phyloP scores from a whole-genome alignment of 352 stramenopile species.

The Globisporangium iwayamae region DNA sequence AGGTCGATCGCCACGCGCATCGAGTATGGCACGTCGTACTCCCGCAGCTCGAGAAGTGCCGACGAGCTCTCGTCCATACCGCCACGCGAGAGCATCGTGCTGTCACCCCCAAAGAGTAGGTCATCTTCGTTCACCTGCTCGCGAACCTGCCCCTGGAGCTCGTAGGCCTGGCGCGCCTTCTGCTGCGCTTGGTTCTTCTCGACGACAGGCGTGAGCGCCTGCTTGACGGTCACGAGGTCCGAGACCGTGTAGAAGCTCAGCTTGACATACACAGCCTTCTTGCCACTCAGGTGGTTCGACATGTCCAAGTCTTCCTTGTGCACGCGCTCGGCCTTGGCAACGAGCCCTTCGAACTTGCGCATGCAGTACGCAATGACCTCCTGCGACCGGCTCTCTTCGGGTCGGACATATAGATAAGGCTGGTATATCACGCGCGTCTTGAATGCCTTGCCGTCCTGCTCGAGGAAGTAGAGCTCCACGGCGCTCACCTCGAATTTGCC shows the following conservation, averaged over 20 bases:
- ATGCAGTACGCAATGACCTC: conserved; percentile 81
- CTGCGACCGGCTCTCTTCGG: conserved; percentile 52
- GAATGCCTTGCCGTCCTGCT: conserved; percentile 92
- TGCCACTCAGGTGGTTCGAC: conserved; percentile 86
- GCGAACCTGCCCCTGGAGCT: conserved; percentile 41
- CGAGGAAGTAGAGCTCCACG: conserved; percentile 95
- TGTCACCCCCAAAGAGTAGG: conserved; percentile 28
- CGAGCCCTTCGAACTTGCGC: conserved; percentile 83
- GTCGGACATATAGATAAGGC: conserved; percentile 96
- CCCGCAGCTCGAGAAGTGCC: conserved; percentile 89
- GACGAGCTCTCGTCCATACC: conserved; percentile 66
- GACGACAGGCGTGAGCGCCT: conserved; percentile 54
- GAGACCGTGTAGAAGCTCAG: conserved; percentile 86
- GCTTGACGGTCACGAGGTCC: conserved; percentile 69
- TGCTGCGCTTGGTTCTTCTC: conserved; percentile 64
- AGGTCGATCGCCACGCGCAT: conserved; percentile 96
- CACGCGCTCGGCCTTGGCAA: conserved; percentile 68
- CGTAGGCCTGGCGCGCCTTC: conserved; percentile 63
- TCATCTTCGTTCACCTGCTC: conserved; percentile 46
- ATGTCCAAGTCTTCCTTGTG: conserved; percentile 91
- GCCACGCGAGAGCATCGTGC: not conserved
- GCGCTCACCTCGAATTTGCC: conserved; percentile 84
- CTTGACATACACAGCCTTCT: conserved; percentile 86
- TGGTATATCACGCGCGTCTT: conserved; percentile 94
- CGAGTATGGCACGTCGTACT: conserved; percentile 99